Evolutionary conservation across 305 asterid species (phyloP), one percentile per base, ranked within the genome.

Genomic region (Fraxinus dipetala): DNA sequence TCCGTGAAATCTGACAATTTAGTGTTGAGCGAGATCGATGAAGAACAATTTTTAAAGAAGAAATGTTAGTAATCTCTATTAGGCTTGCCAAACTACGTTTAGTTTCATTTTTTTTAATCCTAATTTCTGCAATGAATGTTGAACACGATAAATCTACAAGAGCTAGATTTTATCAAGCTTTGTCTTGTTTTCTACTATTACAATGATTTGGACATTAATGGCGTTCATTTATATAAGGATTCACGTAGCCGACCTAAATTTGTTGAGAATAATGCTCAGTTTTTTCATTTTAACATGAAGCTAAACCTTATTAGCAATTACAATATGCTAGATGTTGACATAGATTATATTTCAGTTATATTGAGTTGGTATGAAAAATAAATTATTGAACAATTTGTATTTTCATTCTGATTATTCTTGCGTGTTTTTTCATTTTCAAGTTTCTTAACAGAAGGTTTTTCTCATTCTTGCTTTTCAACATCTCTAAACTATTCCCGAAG

Each of bases 81-180:
- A 40, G 77, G 59, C 76, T 13, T 34, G 59, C 73, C 74, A 61
- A 20, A 31, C 70, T 6, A 65, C 35, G 1, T 63, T 63, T 22
- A 22, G 72, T 65, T 65, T 65, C 2, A 26, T 65, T 54, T 61
- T 59, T 4, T 63, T 22, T 31, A 81, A 43, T 81, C 7, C 65
- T 83, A 35, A 38, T 70, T 78, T 77, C 40, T 74, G 73, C 75
- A 72, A 34, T 65, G 76, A 74, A 78, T 65, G 34, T 51, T 34
- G 54, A 54, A 63, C 81, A 78, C 76, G 76, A 45, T 81, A 81
- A 78, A 67, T 63, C 63, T 73, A 32, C 45, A 9, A 81, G 75
- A 75, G 20, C 40, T 16, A 81, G 80, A 73, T 81, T 4, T 34
- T 75, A 63, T 74, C 76, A 35, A 63, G 83, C 76, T 54, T 0